Percentiles rank a stretch among this genome's conserved stretches.
Evolutionary conservation across 352 stramenopile species (phyloP).

Genomic region (Phytopythium kandeliae): DNA sequence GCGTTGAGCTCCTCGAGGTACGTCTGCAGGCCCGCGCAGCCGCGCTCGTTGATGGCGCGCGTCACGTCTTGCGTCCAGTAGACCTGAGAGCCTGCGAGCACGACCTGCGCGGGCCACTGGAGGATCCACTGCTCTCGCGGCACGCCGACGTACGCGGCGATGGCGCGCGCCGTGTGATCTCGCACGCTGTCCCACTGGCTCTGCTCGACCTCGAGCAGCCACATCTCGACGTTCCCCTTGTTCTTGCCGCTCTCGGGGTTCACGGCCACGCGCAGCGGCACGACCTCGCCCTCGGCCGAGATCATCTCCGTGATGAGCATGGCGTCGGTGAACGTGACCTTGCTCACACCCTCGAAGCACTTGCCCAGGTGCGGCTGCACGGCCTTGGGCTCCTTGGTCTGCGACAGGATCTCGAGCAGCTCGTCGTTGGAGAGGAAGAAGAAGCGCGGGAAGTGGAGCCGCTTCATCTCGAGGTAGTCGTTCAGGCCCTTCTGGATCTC

Average conservation of each 20-base stretch:
- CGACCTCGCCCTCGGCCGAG: constrained; percentile 88
- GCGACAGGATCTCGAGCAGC: constrained; percentile 90
- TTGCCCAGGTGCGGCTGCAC: constrained; percentile 91
- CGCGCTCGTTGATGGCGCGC: constrained; percentile 67
- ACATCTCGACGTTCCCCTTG: constrained; percentile 95
- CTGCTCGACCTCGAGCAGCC: constrained; percentile 90
- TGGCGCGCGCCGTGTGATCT: constrained; percentile 85
- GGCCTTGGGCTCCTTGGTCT: constrained; percentile 91
- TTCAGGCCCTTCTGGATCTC: constrained; percentile 93
- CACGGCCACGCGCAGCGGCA: constrained; percentile 77
- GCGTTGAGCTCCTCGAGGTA: constrained; percentile 83
- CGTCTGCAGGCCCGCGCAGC: constrained; percentile 59
- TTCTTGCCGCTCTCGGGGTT: constrained; percentile 90
- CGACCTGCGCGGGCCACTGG: constrained; percentile 92
- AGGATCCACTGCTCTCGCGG: constrained; percentile 88
- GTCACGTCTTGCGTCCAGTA: constrained; percentile 95
- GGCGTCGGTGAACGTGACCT: constrained; percentile 87
- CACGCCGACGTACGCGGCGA: constrained; percentile 80
- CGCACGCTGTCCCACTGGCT: constrained; percentile 91
- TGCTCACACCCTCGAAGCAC: constrained; percentile 89
- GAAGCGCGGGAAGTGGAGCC: constrained; percentile 90
- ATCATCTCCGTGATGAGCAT: constrained; percentile 92
- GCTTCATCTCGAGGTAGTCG: constrained; percentile 94
- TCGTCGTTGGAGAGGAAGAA: constrained; percentile 95
- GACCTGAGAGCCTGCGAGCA: constrained; percentile 89